Conservation (phyloP, 1,284 basidiomycete species). For the Pyrrhoderma noxium region DNA sequence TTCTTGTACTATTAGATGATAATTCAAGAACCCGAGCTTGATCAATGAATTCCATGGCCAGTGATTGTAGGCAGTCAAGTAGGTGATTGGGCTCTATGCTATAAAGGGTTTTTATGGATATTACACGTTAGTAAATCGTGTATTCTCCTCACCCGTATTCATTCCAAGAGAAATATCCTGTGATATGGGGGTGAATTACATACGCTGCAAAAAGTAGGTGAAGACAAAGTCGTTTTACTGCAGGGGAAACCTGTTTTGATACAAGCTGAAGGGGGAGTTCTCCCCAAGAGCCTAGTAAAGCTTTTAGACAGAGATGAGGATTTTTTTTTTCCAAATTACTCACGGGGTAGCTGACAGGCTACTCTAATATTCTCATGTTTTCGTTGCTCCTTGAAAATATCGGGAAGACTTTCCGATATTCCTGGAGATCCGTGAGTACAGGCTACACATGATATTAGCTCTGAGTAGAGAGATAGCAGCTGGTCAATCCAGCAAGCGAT, state of each 20-base stretch:
- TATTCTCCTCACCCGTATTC: conserved; percentile 11
- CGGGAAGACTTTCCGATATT: conserved; percentile 21
- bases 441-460: conserved; percentile 32
- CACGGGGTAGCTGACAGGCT: conserved; percentile 60
- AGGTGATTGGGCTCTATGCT: conserved; percentile 5
- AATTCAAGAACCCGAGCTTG: conserved; percentile 1
- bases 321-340: conserved; percentile 13
- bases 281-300: conserved; percentile 42
- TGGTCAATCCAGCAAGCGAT: conserved; percentile 58
- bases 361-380: conserved; percentile 47
- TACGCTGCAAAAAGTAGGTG: conserved; percentile 47
- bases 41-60: conserved; percentile 6
- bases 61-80: conserved; percentile 8
- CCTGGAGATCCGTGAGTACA: conserved; percentile 24
- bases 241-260: conserved; percentile 46
- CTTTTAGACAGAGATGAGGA: neutral
- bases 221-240: conserved; percentile 48
- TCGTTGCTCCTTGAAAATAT: conserved; percentile 33
- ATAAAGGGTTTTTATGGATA: neutral
- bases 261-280: conserved; percentile 37
- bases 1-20: neutral
- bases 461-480: conserved; percentile 46
- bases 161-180: conserved; percentile 12
- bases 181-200: conserved; percentile 42
- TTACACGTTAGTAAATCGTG: neutral